phyloP scores from a whole-genome alignment of 176 grass and related monocot species.

The Areca catechu region DNA sequence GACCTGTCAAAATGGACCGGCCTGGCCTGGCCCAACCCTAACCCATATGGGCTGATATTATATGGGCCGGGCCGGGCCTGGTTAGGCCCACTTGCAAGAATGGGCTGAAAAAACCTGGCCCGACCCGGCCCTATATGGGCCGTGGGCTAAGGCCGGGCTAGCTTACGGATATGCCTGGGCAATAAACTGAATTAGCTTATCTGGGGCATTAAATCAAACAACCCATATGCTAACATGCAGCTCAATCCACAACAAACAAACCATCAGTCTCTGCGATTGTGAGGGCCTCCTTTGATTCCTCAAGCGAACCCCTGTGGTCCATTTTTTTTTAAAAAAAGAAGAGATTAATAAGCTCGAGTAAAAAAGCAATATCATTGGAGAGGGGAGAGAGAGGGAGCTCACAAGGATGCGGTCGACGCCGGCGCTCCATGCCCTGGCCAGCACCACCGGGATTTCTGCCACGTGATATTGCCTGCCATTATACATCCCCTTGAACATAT shows the following conservation, averaged over 20 bases:
- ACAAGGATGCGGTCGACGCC: conserved; percentile 92
- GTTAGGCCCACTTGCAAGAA: no score
- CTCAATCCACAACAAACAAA: conserved; percentile 8
- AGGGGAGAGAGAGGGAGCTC: background rate
- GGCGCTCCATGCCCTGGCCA: conserved; percentile 68
- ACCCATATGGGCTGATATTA: no score
- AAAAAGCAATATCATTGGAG: background rate
- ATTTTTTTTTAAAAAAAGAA: background rate
- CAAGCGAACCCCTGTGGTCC: conserved; percentile 70
- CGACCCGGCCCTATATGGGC: no score
- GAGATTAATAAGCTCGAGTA: background rate
- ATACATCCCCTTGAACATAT: conserved; percentile 96
- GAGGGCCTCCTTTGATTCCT: conserved; percentile 82
- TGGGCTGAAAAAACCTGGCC: no score
- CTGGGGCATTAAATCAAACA: conserved; percentile 42
- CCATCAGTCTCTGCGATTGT: conserved; percentile 89
- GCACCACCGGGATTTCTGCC: conserved; percentile 61
- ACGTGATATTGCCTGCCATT: conserved; percentile 76
- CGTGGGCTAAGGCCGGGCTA: no score
- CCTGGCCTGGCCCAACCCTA: no score
- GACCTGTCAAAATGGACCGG: no score
- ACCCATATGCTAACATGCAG: background rate
- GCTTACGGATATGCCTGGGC: no score
- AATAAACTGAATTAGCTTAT: background rate
- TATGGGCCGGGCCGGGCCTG: no score